These are phyloP conservation scores for Trichosporon sp. DNA, from an alignment of 1,284 basidiomycete genomes.

Conservation along the genomic window DNA sequence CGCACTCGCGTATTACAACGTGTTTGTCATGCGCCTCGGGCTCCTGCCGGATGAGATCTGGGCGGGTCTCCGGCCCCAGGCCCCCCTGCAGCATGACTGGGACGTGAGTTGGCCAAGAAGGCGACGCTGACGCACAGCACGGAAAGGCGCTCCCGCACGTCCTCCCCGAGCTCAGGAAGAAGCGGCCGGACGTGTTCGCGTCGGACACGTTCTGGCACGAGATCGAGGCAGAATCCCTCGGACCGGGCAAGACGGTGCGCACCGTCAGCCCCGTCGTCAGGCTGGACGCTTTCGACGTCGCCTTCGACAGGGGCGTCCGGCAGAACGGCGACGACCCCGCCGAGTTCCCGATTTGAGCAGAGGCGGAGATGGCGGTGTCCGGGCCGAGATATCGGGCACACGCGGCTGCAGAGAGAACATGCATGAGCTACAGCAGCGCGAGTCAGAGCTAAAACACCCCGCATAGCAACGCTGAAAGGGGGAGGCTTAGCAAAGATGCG, in stretches of 20 bases:
- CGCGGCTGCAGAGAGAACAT: no score
- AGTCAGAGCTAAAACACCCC: no score
- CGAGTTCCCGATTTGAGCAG: conserved; percentile 6
- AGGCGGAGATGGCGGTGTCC: not conserved
- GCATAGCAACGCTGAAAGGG: no score
- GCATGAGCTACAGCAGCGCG: no score
- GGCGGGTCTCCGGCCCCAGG: conserved; percentile 1
- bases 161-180: not conserved
- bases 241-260: not conserved
- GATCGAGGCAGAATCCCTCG: not conserved
- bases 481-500: no score
- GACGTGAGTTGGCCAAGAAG: conserved; percentile 5
- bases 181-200: conserved; percentile 6
- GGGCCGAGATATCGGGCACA: no score
- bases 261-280: conserved; percentile 4
- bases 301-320: not conserved
- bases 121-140: not conserved
- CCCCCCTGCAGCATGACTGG: conserved; percentile 9
- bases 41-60: conserved; percentile 9
- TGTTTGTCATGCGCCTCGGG: conserved; percentile 10
- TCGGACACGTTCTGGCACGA: conserved; percentile 12
- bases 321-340: conserved; percentile 18
- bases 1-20: conserved; percentile 13
- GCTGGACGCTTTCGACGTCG: not conserved
- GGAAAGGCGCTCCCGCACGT: not conserved